Evolutionary conservation across 1,139 yeast species (phyloP).

Genomic region (Wickerhamomyces sp.): DNA sequence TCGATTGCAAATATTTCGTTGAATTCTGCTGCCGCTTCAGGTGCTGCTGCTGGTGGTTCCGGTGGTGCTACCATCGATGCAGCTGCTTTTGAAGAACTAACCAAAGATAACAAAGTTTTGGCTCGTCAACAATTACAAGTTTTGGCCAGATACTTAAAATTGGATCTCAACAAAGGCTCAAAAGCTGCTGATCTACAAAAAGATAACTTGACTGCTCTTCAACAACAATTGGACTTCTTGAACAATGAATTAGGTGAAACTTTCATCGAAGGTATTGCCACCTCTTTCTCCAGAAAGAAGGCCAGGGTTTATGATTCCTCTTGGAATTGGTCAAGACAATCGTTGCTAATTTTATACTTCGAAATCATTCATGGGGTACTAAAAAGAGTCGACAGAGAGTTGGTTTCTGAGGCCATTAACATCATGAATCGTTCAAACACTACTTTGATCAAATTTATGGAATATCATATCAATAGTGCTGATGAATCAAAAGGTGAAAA

Average conservation of each 20-base stretch:
- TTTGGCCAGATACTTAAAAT: conserved; percentile 88
- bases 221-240: conserved; percentile 89
- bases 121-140: conserved; percentile 96
- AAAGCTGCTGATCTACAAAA: conserved; percentile 82
- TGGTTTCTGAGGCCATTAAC: conserved; percentile 92
- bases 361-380: conserved; percentile 94
- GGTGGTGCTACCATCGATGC: conserved; percentile 92
- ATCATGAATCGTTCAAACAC: conserved; percentile 98
- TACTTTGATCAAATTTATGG: conserved; percentile 91
- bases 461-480: conserved; percentile 90
- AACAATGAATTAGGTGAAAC: conserved; percentile 93
- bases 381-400: conserved; percentile 84
- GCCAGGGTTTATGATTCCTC: conserved; percentile 96
- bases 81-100: conserved; percentile 92
- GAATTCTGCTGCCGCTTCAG: conserved; percentile 54
- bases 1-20: conserved; percentile 73
- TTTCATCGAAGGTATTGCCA: conserved; percentile 86
- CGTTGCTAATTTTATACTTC: conserved; percentile 86
- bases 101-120: conserved; percentile 81
- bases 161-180: conserved; percentile 88
- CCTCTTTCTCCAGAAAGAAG: conserved; percentile 85
- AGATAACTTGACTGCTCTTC: conserved; percentile 78
- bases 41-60: conserved; percentile 51
- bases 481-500: conserved; percentile 86
- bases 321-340: conserved; percentile 99